phyloP scores from a whole-genome alignment of 305 asterid genomes.

The Stenogyne calaminthoides region DNA sequence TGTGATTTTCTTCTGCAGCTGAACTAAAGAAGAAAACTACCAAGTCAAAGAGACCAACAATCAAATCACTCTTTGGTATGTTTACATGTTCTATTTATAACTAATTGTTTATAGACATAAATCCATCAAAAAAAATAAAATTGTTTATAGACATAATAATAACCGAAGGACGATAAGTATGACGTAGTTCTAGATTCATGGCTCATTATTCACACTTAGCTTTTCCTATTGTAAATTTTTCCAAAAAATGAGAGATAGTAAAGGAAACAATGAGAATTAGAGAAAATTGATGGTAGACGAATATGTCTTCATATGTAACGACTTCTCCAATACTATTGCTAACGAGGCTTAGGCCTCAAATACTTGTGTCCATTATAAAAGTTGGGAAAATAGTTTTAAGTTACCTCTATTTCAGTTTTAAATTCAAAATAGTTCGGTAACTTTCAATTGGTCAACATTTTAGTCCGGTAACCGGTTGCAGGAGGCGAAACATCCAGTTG shows the following conservation, averaged over 20 bases:
- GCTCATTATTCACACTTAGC: neutral
- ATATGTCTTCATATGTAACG: neutral
- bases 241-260: neutral
- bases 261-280: neutral
- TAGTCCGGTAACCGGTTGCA: no score
- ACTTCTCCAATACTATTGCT: neutral
- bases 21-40: slow-evolving; percentile 85
- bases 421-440: no score
- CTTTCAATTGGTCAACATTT: no score
- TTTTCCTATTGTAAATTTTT: neutral
- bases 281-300: neutral
- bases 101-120: neutral
- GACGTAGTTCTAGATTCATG: slow-evolving; percentile 1
- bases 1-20: slow-evolving; percentile 47
- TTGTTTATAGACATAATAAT: neutral
- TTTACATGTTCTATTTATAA: slow-evolving; percentile 11
- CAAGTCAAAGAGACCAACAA: slow-evolving; percentile 81
- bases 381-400: no score
- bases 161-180: neutral
- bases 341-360: neutral
- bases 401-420: no score
- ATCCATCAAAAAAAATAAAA: no score
- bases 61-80: slow-evolving; percentile 90
- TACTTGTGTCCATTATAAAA: no score
- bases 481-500: no score